These are phyloP conservation scores for Parmelia sp. DNA, from an alignment of 495 filamentous ascomycete genomes.

Conservation along the genomic window DNA sequence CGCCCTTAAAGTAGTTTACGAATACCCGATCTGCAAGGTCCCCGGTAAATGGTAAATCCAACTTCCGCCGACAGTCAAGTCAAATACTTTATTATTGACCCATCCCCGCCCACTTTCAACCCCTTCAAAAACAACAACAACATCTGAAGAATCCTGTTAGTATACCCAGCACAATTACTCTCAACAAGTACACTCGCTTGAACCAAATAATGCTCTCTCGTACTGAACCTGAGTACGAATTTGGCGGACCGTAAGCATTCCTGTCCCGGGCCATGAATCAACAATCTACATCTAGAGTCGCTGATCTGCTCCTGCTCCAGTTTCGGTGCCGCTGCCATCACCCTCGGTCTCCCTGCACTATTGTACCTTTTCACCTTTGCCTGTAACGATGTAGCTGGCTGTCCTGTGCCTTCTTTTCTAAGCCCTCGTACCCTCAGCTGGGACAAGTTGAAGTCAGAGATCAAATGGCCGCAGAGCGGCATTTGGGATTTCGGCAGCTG, in stretches of 20 bases:
- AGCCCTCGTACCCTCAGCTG: not conserved
- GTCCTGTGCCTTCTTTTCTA: not conserved
- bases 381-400: not conserved
- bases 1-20: too few relatives aligned
- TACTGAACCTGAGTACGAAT: not conserved
- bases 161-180: too few relatives aligned
- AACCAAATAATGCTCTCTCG: not conserved
- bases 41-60: too few relatives aligned
- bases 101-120: too few relatives aligned
- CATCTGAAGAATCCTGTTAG: too few relatives aligned
- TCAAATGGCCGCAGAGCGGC: not conserved
- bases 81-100: too few relatives aligned
- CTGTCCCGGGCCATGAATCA: not conserved
- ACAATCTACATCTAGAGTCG: not conserved
- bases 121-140: too few relatives aligned
- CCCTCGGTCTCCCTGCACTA: not conserved
- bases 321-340: not conserved
- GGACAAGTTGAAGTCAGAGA: not conserved
- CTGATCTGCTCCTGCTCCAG: not conserved
- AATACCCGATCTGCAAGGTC: too few relatives aligned
- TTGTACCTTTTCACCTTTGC: not conserved
- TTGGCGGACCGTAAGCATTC: not conserved
- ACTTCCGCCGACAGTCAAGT: too few relatives aligned
- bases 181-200: not conserved
- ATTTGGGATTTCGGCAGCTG: not conserved